A percentile compares a stretch with the other conserved stretches of the same genome.
These are phyloP conservation scores for Gossypium davidsonii DNA, from an alignment of 441 rosid genomes.

Conservation along the genomic window DNA sequence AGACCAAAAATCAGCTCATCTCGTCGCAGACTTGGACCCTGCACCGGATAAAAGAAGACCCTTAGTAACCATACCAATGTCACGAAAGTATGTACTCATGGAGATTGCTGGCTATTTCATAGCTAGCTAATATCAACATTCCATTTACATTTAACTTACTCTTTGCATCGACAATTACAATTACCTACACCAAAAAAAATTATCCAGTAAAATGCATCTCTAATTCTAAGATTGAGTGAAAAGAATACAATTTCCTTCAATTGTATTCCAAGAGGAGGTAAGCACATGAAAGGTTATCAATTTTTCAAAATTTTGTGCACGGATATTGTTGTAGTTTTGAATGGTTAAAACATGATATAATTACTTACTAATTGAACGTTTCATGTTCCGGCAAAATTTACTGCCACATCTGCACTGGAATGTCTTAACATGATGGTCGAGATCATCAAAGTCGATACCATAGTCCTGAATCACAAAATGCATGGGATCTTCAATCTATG, in stretches of 20 bases:
- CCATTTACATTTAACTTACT: neutral
- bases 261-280: neutral
- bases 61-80: neutral
- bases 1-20: slow-evolving; percentile 13
- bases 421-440: slow-evolving; percentile 39
- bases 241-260: neutral
- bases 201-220: neutral
- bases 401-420: slow-evolving; percentile 74
- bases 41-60: slow-evolving; percentile 6
- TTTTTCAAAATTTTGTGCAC: neutral
- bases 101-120: neutral
- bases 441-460: slow-evolving; percentile 73
- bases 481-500: neutral
- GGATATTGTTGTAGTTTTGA: neutral
- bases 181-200: neutral
- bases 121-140: neutral
- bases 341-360: neutral
- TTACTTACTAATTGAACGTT: slow-evolving; percentile 47
- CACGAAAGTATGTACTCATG: neutral
- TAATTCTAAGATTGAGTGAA: neutral
- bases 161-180: neutral
- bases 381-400: slow-evolving; percentile 57
- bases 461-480: slow-evolving; percentile 53
- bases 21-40: slow-evolving; percentile 19
- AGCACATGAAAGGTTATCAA: neutral